These are phyloP conservation scores for Curvularia sp. DNA, from an alignment of 2,329 filamentous ascomycete species.

Conservation along the genomic window DNA sequence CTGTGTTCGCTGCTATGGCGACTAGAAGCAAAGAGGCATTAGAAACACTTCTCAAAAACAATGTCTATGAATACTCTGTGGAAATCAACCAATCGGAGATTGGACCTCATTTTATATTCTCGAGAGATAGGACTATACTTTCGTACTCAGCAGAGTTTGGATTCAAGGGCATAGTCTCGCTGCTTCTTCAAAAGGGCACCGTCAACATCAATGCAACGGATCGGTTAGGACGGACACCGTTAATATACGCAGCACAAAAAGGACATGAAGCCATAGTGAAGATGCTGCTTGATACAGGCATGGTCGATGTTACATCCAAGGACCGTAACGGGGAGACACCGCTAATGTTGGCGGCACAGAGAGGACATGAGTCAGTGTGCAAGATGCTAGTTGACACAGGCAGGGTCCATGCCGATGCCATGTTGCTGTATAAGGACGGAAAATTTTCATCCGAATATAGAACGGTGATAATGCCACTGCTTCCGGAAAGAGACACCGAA, in stretches of 20 bases:
- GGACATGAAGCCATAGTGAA: background rate
- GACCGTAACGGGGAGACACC: background rate
- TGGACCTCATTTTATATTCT: slow-evolving; percentile 7
- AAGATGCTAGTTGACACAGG: background rate
- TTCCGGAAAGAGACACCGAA: background rate
- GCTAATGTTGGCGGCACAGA: background rate
- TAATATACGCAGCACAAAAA: background rate
- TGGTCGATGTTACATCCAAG: background rate
- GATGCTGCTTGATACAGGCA: background rate
- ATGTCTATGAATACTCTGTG: background rate
- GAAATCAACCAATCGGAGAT: background rate
- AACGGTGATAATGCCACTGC: background rate
- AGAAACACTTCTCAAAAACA: background rate
- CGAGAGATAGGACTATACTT: background rate
- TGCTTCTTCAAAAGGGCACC: background rate
- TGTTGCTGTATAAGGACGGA: background rate
- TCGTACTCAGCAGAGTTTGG: background rate
- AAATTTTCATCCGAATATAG: background rate
- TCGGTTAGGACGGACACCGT: background rate
- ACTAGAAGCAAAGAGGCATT: background rate
- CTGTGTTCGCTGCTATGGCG: slow-evolving; percentile 46
- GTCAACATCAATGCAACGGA: background rate
- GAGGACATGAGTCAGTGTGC: background rate
- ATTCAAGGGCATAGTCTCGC: background rate
- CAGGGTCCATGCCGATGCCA: background rate